Conservation (phyloP, 2,329 filamentous ascomycete genomes). For the Pseudocercospora eumusae region DNA sequence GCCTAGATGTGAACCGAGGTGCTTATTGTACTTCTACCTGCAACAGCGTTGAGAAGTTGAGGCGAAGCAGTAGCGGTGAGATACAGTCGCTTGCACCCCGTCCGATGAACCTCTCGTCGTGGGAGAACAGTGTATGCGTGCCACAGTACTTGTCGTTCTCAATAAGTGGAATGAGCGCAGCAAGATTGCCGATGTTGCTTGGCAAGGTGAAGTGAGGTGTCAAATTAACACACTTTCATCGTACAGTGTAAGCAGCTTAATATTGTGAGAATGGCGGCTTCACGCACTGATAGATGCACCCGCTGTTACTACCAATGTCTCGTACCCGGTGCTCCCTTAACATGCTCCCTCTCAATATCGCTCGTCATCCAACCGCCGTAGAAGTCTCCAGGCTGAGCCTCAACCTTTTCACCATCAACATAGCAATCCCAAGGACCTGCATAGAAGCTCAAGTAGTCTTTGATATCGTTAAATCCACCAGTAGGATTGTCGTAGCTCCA, state of each 20-base stretch:
- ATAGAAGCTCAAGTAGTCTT: conserved; percentile 61
- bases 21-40: no score
- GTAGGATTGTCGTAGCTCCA: conserved; percentile 63
- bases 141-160: no score
- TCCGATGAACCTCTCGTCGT: no score
- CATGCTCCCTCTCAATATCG: conserved; percentile 56
- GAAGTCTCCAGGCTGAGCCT: conserved; percentile 62
- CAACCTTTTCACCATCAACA: conserved; percentile 62
- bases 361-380: conserved; percentile 66
- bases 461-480: conserved; percentile 54
- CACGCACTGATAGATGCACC: background rate
- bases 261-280: background rate
- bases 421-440: conserved; percentile 64
- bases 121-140: no score
- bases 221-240: no score
- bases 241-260: no score
- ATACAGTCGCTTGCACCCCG: no score
- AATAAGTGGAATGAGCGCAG: no score
- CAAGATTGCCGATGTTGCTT: background rate
- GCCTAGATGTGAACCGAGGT: background rate
- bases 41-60: no score
- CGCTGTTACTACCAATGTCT: conserved; percentile 24
- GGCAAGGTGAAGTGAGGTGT: background rate
- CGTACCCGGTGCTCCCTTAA: conserved; percentile 52
- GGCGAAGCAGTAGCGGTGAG: no score